Percentiles rank a stretch among this genome's conserved stretches.
Conservation (phyloP, 2,329 filamentous ascomycete genomes). For the Phyllosticta ampelicida region DNA sequence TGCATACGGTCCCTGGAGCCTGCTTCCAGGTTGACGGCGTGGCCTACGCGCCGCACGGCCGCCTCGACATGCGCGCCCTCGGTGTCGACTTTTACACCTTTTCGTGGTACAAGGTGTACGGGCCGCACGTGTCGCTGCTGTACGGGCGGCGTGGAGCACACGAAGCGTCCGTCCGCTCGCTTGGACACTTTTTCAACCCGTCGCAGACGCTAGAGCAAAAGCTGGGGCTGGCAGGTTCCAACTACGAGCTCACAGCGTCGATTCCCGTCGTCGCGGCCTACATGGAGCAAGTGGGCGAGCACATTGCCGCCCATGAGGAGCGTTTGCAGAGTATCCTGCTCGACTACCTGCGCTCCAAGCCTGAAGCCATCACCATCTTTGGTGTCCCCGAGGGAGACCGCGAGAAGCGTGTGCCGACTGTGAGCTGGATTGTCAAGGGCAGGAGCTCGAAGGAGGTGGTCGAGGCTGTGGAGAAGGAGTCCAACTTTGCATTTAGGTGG, state of each 20-base stretch:
- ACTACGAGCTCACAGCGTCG: constrained; percentile 57
- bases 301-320: constrained; percentile 49
- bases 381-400: constrained; percentile 44
- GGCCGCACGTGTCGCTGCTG: constrained; percentile 61
- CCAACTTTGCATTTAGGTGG: constrained; percentile 52
- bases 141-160: constrained; percentile 53
- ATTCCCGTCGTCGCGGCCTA: constrained; percentile 54
- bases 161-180: constrained; percentile 40
- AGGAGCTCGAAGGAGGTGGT: constrained; percentile 48
- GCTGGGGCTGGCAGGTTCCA: constrained; percentile 55
- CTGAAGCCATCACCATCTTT: constrained; percentile 44
- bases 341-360: constrained; percentile 43
- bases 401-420: constrained; percentile 47
- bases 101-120: constrained; percentile 71
- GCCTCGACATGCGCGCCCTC: constrained; percentile 55
- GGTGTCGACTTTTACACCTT: constrained; percentile 70
- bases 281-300: constrained; percentile 41
- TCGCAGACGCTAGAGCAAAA: constrained; percentile 52
- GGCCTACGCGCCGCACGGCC: constrained; percentile 62
- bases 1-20: constrained; percentile 43
- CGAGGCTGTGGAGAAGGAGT: constrained; percentile 48
- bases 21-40: constrained; percentile 66
- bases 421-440: constrained; percentile 55
- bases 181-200: constrained; percentile 60
- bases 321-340: constrained; percentile 49